Evolutionary conservation across 371 early-diverging fungal species (phyloP).

Genomic region (Entomophthora muscae): DNA sequence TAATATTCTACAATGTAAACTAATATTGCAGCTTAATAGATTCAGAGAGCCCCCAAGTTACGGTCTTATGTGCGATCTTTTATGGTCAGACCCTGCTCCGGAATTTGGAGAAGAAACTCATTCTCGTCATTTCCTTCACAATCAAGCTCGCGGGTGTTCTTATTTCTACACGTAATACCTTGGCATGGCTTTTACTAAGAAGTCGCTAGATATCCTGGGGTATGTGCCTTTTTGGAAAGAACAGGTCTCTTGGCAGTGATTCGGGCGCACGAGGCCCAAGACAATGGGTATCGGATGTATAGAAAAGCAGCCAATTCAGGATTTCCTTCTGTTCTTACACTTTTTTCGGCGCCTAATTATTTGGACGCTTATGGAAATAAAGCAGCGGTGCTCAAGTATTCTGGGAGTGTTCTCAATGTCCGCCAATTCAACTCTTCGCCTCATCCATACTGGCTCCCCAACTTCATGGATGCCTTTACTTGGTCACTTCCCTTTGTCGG

Average conservation of each 20-base stretch:
- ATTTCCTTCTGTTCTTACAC: conserved; percentile 90
- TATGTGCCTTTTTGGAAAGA: conserved; percentile 76
- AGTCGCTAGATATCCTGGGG: conserved; percentile 65
- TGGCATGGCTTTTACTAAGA: not conserved
- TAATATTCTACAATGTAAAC: not conserved
- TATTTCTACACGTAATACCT: conserved; percentile 60
- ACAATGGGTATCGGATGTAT: conserved; percentile 93
- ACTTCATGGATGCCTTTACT: too few relatives aligned
- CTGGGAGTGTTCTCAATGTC: conserved; percentile 92
- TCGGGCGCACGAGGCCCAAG: conserved; percentile 98
- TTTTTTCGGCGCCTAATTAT: conserved; percentile 96
- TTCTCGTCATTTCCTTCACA: conserved; percentile 64
- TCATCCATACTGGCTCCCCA: conserved; percentile 95
- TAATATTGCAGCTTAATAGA: conserved; percentile 55
- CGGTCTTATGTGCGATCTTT: conserved; percentile 91
- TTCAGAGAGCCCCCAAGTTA: conserved; percentile 87
- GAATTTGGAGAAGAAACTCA: conserved; percentile 80
- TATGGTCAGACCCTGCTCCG: conserved; percentile 96
- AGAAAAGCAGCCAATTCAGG: conserved; percentile 77
- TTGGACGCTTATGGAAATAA: conserved; percentile 95
- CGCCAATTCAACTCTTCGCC: conserved; percentile 52
- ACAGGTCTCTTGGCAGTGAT: conserved; percentile 86
- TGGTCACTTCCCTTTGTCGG: conserved; percentile 98
- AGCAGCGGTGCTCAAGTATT: conserved; percentile 90
- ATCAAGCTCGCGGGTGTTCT: conserved; percentile 85